Evolutionary conservation across 768 basidiomycete species (phyloP), one percentile per base, ranked within the genome.

Genomic region (Lactifluus piperatus): DNA sequence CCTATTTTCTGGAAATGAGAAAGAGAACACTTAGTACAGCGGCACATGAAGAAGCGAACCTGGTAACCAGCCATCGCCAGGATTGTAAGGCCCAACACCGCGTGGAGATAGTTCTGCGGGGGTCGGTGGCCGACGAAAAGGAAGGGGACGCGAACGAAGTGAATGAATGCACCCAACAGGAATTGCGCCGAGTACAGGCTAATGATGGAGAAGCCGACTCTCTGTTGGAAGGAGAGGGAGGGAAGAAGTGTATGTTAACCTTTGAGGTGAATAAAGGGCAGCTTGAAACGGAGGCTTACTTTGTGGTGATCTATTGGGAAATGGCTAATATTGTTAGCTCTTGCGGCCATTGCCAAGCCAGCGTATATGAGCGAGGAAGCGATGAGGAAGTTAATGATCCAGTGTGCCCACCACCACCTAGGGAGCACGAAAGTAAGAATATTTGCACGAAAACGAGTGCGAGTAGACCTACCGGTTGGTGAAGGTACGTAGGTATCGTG

Each of bases 101-200:
- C 79, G 53, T 76, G 75, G 36, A 70, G 32, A 58, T 74, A 74
- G 57, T 76, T 75, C 59, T 76, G 75, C 6, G 77, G 75, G 70
- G 69, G 69, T 65, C 52, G 62, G 22, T 56, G 52, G 37, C 54
- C 73, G 73, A 62, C 64, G 65, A 70, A 76, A 70, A 67, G 69
- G 22, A 72, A 48, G 1, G 72, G 69, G 0, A 68, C 61, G 66
- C 85, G 85, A 70, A 79, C 59, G 51, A 68, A 79, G 68, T 86
- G 83, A 46, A 82, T 77, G 68, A 80, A 51, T 1, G 68, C 56
- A 22, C 84, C 84, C 27, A 82, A 61, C 3, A 72, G 4, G 36
- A 80, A 49, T 67, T 85, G 84, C 6, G 71, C 57, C 55, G 79
- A 54, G 67, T 85, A 85, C 9, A 86, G 69, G 46, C 79, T 71